These are phyloP conservation scores for Camptophora hylomeconis DNA, from an alignment of 2,329 filamentous ascomycete species.

Conservation along the genomic window DNA sequence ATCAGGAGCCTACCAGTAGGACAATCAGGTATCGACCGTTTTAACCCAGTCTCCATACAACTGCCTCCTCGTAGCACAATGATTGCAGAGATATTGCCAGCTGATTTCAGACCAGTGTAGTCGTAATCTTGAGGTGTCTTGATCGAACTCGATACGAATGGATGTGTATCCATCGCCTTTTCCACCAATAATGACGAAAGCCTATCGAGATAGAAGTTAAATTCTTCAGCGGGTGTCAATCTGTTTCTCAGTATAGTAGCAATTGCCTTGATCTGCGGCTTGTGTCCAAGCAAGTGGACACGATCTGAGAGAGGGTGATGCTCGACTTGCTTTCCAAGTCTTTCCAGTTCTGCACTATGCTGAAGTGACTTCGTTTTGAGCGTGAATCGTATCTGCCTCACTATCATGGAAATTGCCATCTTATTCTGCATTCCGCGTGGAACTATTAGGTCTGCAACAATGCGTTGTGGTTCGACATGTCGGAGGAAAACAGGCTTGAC, in stretches of 20 bases:
- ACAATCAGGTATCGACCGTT: constrained; percentile 85
- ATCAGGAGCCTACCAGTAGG: constrained; percentile 80
- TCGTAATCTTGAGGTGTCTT: constrained; percentile 55
- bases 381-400: constrained; percentile 81
- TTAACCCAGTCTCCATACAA: constrained; percentile 74
- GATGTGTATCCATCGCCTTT: constrained; percentile 60
- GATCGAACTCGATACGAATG: constrained; percentile 52
- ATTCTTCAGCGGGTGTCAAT: constrained; percentile 69
- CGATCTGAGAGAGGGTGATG: constrained; percentile 61
- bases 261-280: constrained; percentile 72
- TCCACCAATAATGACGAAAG: constrained; percentile 76
- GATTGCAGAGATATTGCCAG: constrained; percentile 70
- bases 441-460: constrained; percentile 70
- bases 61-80: constrained; percentile 81
- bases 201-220: constrained; percentile 95
- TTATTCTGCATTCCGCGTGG: constrained; percentile 88
- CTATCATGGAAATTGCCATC: constrained; percentile 85
- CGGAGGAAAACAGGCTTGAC: constrained; percentile 96
- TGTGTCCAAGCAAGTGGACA: constrained; percentile 61
- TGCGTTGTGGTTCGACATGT: constrained; percentile 83
- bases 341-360: constrained; percentile 67
- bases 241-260: constrained; percentile 80
- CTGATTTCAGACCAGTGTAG: constrained; percentile 59
- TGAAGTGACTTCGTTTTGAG: constrained; percentile 72
- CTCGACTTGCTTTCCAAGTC: constrained; percentile 59